Conservation (phyloP, 148 eudicot species). For the Heliosperma pusillum region DNA sequence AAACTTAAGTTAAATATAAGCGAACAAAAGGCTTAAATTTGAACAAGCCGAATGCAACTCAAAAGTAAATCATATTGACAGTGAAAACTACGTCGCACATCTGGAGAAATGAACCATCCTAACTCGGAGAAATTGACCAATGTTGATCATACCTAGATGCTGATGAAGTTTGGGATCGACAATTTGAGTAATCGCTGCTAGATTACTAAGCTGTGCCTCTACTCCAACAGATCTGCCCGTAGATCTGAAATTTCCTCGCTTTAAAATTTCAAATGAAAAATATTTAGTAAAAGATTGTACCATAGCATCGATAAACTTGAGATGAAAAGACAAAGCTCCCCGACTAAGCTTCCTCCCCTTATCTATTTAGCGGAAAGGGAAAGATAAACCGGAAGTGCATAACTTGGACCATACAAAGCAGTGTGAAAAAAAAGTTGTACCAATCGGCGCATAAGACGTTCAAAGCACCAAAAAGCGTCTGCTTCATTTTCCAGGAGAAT, state of each 20-base stretch:
- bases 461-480: constrained; percentile 97
- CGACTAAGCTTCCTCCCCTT: not conserved
- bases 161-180: constrained; percentile 98
- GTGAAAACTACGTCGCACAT: not conserved
- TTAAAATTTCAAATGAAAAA: constrained; percentile 36
- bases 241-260: constrained; percentile 97
- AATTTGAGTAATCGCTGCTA: constrained; percentile 85
- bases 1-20: too few species aligned
- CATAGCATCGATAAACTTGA: not conserved
- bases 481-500: constrained; percentile 91
- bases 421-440: not conserved
- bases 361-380: not conserved
- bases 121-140: not conserved
- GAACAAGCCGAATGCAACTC: not conserved
- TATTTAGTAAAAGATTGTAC: not conserved
- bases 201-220: constrained; percentile 74
- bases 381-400: too few species aligned
- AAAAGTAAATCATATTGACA: not conserved
- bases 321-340: not conserved
- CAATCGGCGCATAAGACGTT: constrained; percentile 36
- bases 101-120: not conserved
- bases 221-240: constrained; percentile 91
- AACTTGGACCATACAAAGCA: not conserved
- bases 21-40: too few species aligned
- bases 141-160: constrained; percentile 63